Percentiles rank a stretch among this genome's conserved stretches.
These are phyloP conservation scores for Chamaecyparis obtusa DNA, from an alignment of 75 land plant species.

Conservation along the genomic window DNA sequence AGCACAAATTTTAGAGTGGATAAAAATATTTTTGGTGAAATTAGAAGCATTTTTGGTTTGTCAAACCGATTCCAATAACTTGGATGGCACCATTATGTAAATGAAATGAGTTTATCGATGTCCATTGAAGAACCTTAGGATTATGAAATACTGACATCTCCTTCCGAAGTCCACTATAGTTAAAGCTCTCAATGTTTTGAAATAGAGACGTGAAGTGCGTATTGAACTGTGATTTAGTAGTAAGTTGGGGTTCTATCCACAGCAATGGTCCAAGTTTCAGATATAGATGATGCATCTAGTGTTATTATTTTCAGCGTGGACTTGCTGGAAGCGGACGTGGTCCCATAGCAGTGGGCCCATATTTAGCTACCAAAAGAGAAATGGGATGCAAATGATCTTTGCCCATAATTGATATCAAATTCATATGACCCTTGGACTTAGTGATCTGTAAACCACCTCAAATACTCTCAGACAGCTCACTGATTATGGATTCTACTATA, in stretches of 20 bases:
- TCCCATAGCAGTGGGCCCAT: not conserved
- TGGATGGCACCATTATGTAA: not conserved
- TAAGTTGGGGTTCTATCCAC: not conserved
- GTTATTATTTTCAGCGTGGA: not conserved
- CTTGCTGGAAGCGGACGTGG: not conserved
- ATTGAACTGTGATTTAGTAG: not conserved
- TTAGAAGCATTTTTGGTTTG: not conserved
- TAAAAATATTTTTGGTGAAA: not conserved
- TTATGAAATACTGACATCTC: not conserved
- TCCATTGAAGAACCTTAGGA: not conserved
- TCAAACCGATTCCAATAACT: not conserved
- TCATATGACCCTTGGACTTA: not conserved
- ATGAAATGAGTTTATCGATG: not conserved
- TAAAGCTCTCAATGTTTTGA: not conserved
- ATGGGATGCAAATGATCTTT: not conserved
- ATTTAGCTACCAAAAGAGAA: not conserved
- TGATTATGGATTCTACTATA: too few species aligned
- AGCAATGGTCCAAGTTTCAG: not conserved
- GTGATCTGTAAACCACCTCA: too few species aligned
- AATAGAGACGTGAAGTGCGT: not conserved
- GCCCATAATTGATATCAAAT: not conserved
- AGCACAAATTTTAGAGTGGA: not conserved
- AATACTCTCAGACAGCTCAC: too few species aligned
- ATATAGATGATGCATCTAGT: not conserved
- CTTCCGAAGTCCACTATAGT: not conserved